These are phyloP conservation scores for Fraxinus baroniana DNA, from an alignment of 305 asterid genomes.

Conservation along the genomic window DNA sequence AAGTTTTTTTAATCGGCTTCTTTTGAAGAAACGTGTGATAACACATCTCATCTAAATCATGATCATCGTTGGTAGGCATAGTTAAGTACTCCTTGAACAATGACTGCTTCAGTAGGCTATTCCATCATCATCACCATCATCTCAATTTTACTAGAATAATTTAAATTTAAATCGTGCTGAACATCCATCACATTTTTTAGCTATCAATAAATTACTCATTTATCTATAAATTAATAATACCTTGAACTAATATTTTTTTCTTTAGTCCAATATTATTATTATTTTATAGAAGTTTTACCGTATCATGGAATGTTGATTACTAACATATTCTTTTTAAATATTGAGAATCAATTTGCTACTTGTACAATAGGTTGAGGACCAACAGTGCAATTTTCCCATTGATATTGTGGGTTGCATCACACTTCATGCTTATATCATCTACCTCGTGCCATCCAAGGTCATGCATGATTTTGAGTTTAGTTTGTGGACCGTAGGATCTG, in stretches of 20 bases:
- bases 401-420: slow-evolving; percentile 29
- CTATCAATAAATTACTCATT: background rate
- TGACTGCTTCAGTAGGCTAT: background rate
- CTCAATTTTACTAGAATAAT: background rate
- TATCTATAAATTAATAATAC: too few species aligned
- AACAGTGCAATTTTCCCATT: background rate
- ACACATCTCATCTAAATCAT: too few species aligned
- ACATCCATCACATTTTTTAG: background rate
- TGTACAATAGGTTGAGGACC: background rate
- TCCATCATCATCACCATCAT: too few species aligned
- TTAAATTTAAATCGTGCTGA: too few species aligned
- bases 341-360: background rate
- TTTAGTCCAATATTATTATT: too few species aligned
- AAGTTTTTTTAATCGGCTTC: background rate
- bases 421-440: slow-evolving; percentile 63
- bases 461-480: slow-evolving; percentile 10
- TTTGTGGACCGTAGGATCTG: slow-evolving; percentile 30
- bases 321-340: background rate
- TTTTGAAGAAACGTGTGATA: background rate
- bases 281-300: too few species aligned
- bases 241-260: too few species aligned
- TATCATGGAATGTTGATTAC: background rate
- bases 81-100: background rate
- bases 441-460: slow-evolving; percentile 35
- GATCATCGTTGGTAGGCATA: too few species aligned